Evolutionary conservation across 371 early-diverging fungal species (phyloP).

Genomic region (Zopfochytrium polystomum): DNA sequence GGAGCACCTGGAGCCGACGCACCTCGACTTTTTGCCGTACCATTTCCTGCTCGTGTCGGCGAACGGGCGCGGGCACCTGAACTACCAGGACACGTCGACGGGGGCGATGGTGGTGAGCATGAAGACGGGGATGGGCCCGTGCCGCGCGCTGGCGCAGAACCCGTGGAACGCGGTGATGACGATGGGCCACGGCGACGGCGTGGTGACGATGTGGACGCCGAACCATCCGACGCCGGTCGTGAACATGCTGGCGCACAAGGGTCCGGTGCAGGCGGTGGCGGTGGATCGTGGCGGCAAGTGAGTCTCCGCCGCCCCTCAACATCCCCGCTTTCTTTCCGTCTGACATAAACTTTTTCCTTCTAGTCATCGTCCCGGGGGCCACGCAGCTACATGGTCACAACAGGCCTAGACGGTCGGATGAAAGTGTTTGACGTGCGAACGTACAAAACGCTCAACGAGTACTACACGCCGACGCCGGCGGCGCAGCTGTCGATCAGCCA

Average conservation of each 20-base stretch:
- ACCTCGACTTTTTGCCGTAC: slow-evolving; percentile 92
- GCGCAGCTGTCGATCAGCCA: slow-evolving; percentile 77
- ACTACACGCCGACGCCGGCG: slow-evolving; percentile 74
- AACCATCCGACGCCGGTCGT: slow-evolving; percentile 73
- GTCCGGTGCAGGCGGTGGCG: slow-evolving; percentile 81
- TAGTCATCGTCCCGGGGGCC: background rate
- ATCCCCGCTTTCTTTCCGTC: too few species aligned
- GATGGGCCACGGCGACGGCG: slow-evolving; percentile 87
- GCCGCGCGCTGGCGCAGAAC: slow-evolving; percentile 86
- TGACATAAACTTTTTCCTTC: background rate
- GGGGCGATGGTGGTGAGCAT: slow-evolving; percentile 85
- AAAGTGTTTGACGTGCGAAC: slow-evolving; percentile 97
- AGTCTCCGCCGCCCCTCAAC: slow-evolving; percentile 8
- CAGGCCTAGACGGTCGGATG: slow-evolving; percentile 86
- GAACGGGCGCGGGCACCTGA: slow-evolving; percentile 78
- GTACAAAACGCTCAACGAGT: slow-evolving; percentile 76
- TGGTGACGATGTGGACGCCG: slow-evolving; percentile 94
- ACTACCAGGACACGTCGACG: slow-evolving; percentile 96
- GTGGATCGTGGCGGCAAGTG: slow-evolving; percentile 78
- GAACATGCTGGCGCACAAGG: slow-evolving; percentile 92
- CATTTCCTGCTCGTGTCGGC: slow-evolving; percentile 91
- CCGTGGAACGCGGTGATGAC: slow-evolving; percentile 91
- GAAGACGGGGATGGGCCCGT: slow-evolving; percentile 74
- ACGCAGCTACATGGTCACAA: slow-evolving; percentile 80
- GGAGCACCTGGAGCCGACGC: slow-evolving; percentile 76